These are phyloP conservation scores for Quercus ilex DNA, from an alignment of 306 rosid genomes.

Conservation along the genomic window DNA sequence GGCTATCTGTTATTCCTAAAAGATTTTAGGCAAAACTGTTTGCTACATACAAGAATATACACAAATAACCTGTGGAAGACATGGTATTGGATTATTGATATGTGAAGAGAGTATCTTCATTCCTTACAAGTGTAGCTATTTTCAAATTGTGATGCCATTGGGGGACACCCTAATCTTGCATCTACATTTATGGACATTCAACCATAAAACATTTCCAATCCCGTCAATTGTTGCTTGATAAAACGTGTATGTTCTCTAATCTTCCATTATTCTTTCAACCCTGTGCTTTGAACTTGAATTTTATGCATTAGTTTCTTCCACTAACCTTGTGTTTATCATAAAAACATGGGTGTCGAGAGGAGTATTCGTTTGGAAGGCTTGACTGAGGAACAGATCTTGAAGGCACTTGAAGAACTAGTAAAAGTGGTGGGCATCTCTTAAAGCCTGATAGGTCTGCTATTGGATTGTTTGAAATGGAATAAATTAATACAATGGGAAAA, in stretches of 20 bases:
- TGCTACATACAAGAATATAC: not conserved
- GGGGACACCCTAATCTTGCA: not conserved
- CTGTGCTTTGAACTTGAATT: not conserved
- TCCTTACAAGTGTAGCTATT: not conserved
- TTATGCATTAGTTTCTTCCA: slow-evolving; percentile 1
- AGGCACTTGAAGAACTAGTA: slow-evolving; percentile 79
- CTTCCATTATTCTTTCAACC: not conserved
- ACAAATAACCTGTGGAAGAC: not conserved
- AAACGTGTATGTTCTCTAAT: not conserved
- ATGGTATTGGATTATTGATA: not conserved
- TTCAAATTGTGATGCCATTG: not conserved
- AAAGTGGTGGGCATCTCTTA: slow-evolving; percentile 57
- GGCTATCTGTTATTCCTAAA: not conserved
- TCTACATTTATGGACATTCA: not conserved
- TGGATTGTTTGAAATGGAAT: slow-evolving; percentile 32
- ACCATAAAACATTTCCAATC: not conserved
- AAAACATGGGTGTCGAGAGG: slow-evolving; percentile 86
- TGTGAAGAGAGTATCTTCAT: not conserved
- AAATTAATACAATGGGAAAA: slow-evolving; percentile 26
- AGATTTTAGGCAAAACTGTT: not conserved
- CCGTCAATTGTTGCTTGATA: not conserved
- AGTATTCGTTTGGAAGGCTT: slow-evolving; percentile 79
- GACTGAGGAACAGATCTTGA: slow-evolving; percentile 67
- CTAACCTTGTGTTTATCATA: slow-evolving; percentile 7
- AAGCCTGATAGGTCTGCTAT: slow-evolving; percentile 38